Evolutionary conservation across 73 alveolate genomes (phyloP), one percentile per base, ranked within the genome.

Genomic region (Paramecium tetraurelia): DNA sequence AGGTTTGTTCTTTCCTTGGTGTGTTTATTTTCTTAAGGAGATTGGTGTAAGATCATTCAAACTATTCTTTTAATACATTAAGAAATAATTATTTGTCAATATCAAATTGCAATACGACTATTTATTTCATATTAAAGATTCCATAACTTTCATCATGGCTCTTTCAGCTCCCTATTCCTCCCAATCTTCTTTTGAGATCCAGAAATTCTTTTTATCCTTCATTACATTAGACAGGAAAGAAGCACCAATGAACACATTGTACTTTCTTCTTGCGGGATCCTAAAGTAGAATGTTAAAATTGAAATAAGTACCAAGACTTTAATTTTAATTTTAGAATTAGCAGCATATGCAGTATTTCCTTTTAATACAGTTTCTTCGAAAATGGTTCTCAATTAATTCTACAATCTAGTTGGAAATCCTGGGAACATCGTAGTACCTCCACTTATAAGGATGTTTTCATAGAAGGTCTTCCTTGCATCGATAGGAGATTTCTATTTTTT

Each of bases 401-500:
- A 95, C 11, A 98, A 92, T 93, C 99, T 95, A 5, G 98, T 85
- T 22, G 99, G 96, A 93, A 95, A 96, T 24, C 99, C 99, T 36
- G 99, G 99, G 95, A 96, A 96, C 99, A 98, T 97, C 11, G 99
- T 98, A 2, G 99, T 94, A 40, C 99, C 99, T 24, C 99, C 99
- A 58, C 99, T 59, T 11, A 97, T 85, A 2, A 95, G 85, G 20
- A 97, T 96, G 21, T 92, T 93, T 7, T 68, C 31, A 76, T 90
- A 93, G 27, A 97, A 71, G 9, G 75, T 85, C 16, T 63, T 57
- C 68, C 97, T 90, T 85, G 97, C 85, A 93, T 96, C 99, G 71
- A 96, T 83, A n/a, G 98, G 98, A 38, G 97, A 93, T 72, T 93
- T 95, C 92, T 92, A 87, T 14, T 48, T 16, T 16, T 14, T 48